These are phyloP conservation scores for Mariannaea elegans DNA, from an alignment of 2,329 filamentous ascomycete genomes.

Conservation along the genomic window DNA sequence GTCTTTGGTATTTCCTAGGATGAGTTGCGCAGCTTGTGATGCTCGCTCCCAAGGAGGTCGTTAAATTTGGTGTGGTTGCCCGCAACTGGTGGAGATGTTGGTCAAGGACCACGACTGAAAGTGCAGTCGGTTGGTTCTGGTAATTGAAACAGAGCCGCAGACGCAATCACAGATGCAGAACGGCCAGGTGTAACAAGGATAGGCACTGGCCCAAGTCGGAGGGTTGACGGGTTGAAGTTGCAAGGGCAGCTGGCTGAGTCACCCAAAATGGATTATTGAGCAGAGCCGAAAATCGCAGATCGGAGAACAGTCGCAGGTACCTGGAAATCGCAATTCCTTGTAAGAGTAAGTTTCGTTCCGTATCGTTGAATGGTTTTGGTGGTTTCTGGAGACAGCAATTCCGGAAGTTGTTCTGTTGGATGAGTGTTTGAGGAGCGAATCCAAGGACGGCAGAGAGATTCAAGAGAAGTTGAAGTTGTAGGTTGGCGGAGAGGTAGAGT, in stretches of 20 bases:
- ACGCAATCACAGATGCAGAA: slow-evolving; percentile 10
- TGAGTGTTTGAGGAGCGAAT: slow-evolving; percentile 23
- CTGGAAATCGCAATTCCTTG: slow-evolving; percentile 5
- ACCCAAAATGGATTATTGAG: slow-evolving; percentile 18
- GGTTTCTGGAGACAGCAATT: not conserved
- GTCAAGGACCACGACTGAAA: slow-evolving; percentile 12
- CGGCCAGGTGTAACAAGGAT: slow-evolving; percentile 9
- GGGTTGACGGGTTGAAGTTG: slow-evolving; percentile 13
- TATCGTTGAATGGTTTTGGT: not conserved
- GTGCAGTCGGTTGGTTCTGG: slow-evolving; percentile 9
- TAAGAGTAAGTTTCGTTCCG: not conserved
- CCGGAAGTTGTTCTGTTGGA: not conserved
- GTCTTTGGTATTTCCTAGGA: slow-evolving; percentile 4
- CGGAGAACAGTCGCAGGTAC: slow-evolving; percentile 3
- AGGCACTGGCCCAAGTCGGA: slow-evolving; percentile 11
- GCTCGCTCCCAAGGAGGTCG: slow-evolving; percentile 10
- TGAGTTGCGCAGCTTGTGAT: slow-evolving; percentile 8
- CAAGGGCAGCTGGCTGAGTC: slow-evolving; percentile 26
- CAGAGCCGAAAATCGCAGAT: slow-evolving; percentile 6
- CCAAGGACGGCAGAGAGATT: slow-evolving; percentile 18
- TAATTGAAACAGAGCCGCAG: slow-evolving; percentile 21
- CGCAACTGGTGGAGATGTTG: slow-evolving; percentile 12
- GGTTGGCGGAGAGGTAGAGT: slow-evolving; percentile 36
- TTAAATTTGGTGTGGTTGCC: not conserved
- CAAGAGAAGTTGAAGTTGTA: slow-evolving; percentile 25